Conservation (phyloP, 208 protist genomes). For the Trypanosoma cruzi region DNA sequence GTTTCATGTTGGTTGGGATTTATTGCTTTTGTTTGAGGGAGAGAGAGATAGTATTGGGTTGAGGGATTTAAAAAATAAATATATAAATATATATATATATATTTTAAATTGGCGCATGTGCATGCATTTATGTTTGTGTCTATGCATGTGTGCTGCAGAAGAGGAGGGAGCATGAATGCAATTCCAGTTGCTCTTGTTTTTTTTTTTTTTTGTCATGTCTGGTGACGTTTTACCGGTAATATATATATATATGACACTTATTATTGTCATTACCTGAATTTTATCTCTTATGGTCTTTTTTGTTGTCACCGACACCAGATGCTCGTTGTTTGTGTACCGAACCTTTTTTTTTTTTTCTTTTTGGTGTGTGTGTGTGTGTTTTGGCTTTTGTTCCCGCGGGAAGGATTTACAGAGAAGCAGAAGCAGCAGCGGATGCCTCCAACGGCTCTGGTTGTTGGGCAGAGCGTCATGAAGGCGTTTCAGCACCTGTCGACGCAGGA, state of each 20-base stretch:
- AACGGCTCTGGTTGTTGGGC: constrained; percentile 25
- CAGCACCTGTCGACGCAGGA: constrained; percentile 25
- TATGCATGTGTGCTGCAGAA: constrained; percentile 7
- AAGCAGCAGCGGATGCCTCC: constrained; percentile 13
- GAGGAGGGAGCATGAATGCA: background rate
- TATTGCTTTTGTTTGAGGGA: constrained; percentile 5
- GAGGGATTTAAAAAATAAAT: too few species aligned
- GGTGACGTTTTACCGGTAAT: background rate
- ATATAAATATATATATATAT: too few species aligned
- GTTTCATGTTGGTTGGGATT: constrained; percentile 1
- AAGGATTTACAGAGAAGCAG: background rate
- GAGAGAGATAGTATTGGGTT: too few species aligned
- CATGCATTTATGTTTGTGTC: background rate
- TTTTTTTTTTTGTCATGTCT: too few species aligned
- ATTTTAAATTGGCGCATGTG: background rate
- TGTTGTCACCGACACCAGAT: too few species aligned
- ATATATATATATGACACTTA: background rate
- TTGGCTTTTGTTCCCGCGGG: constrained; percentile 3
- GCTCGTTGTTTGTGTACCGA: too few species aligned
- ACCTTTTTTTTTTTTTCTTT: background rate
- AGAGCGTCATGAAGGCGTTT: constrained; percentile 26
- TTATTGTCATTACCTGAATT: too few species aligned
- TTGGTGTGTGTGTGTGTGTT: background rate
- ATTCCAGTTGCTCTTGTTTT: too few species aligned
- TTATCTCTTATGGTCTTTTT: background rate